Conservation (phyloP, 83 land plant genomes). For the Diphasiastrum complanatum region DNA sequence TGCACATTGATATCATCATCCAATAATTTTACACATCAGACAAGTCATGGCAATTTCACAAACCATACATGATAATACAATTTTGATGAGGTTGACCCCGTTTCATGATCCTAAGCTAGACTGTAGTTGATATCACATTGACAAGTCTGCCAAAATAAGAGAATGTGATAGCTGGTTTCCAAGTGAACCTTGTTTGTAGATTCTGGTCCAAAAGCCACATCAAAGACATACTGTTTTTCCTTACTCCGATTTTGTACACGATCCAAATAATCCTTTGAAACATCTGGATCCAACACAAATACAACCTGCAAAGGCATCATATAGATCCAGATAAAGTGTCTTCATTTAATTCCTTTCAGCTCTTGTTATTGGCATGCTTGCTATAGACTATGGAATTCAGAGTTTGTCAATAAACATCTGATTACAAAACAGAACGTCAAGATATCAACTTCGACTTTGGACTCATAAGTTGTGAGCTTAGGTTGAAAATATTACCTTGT, state of each 20-base stretch:
- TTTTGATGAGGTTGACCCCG: too few species aligned
- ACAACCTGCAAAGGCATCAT: constrained; percentile 43
- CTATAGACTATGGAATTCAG: background rate
- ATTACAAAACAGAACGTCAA: background rate
- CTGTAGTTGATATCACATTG: background rate
- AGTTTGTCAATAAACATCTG: background rate
- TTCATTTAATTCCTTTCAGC: background rate
- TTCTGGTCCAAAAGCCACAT: constrained; percentile 66
- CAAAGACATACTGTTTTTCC: constrained; percentile 66
- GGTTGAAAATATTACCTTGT: constrained; percentile 41
- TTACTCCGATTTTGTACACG: constrained; percentile 74
- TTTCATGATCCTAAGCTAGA: too few species aligned
- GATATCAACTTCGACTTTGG: background rate
- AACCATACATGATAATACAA: too few species aligned
- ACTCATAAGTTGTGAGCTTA: too few species aligned
- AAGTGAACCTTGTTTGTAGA: constrained; percentile 48
- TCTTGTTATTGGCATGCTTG: background rate
- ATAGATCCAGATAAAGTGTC: background rate
- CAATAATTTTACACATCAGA: too few species aligned
- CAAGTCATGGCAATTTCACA: too few species aligned
- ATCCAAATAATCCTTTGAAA: constrained; percentile 70
- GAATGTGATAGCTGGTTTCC: background rate
- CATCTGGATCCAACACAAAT: constrained; percentile 75
- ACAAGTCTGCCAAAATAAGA: background rate
- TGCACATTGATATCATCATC: too few species aligned